Evolutionary conservation across 345 rosid species (phyloP).

Genomic region (Kernera saxatilis): DNA sequence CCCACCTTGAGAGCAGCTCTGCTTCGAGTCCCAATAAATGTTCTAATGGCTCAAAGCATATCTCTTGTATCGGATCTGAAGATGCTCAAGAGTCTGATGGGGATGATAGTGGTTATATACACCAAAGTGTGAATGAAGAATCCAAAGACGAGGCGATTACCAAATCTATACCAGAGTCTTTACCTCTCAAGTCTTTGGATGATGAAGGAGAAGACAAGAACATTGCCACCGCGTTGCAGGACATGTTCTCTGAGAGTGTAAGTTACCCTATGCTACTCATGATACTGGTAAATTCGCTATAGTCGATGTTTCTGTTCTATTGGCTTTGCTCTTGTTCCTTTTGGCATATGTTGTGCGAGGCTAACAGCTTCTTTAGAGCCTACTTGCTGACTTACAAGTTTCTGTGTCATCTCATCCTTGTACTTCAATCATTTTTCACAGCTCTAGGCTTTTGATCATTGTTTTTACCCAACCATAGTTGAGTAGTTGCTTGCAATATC

Average conservation of each 20-base stretch:
- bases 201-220: constrained; percentile 30
- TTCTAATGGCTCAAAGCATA: constrained; percentile 17
- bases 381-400: not conserved
- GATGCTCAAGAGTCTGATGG: constrained; percentile 40
- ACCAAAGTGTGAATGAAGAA: constrained; percentile 30
- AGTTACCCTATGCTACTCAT: not conserved
- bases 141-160: constrained; percentile 14
- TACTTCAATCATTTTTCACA: not conserved
- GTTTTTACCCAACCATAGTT: not conserved
- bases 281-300: too few relatives aligned
- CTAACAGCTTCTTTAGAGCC: not conserved
- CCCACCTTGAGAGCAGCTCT: constrained; percentile 25
- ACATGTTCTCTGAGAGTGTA: constrained; percentile 34
- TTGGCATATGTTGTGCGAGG: not conserved
- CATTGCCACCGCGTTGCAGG: constrained; percentile 29
- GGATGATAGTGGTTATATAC: constrained; percentile 32
- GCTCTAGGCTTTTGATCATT: not conserved
- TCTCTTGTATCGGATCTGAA: constrained; percentile 26
- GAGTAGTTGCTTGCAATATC: not conserved
- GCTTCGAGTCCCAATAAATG: constrained; percentile 12
- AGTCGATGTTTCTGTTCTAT: not conserved
- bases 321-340: not conserved
- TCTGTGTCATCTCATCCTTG: not conserved
- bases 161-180: constrained; percentile 20
- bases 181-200: constrained; percentile 24